phyloP scores from a whole-genome alignment of 768 basidiomycete species.

The Phanerodontia chrysosporium region DNA sequence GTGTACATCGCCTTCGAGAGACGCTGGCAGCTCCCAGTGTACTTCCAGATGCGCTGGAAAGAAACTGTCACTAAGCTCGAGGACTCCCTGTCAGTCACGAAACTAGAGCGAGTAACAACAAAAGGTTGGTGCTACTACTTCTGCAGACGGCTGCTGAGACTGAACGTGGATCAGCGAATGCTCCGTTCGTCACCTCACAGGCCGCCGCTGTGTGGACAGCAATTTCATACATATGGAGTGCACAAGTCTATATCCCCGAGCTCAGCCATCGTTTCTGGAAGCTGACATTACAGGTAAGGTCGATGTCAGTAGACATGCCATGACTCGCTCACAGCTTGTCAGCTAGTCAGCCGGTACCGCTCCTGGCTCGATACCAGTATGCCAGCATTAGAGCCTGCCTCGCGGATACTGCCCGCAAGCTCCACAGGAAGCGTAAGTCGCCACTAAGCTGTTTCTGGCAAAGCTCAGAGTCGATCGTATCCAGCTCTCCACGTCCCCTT shows the following conservation, averaged over 20 bases:
- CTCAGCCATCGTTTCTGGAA: conserved; percentile 86
- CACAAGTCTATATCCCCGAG: conserved; percentile 80
- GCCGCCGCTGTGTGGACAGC: conserved; percentile 68
- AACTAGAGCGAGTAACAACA: conserved; percentile 36
- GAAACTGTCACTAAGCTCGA: conserved; percentile 82
- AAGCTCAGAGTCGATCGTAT: not conserved
- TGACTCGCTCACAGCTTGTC: not conserved
- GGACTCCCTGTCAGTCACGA: conserved; percentile 46
- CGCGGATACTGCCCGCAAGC: conserved; percentile 30
- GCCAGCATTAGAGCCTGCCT: conserved; percentile 37
- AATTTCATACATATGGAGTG: conserved; percentile 79
- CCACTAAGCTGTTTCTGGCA: not conserved
- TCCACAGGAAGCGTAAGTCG: conserved; percentile 27
- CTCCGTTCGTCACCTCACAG: conserved; percentile 55
- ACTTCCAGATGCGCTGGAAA: conserved; percentile 97
- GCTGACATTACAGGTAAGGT: conserved; percentile 76
- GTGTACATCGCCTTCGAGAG: conserved; percentile 70
- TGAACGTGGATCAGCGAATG: conserved; percentile 13
- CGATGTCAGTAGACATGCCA: not conserved
- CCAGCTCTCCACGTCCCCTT: not conserved
- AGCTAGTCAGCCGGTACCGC: conserved; percentile 80
- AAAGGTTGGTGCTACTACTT: conserved; percentile 38
- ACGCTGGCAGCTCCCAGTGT: conserved; percentile 94
- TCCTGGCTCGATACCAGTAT: conserved; percentile 69
- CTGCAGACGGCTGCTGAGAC: no score